A percentile compares a stretch with the other conserved stretches of the same genome.
These are phyloP conservation scores for Cenococcum geophilum DNA, from an alignment of 495 filamentous ascomycete species.

Conservation along the genomic window DNA sequence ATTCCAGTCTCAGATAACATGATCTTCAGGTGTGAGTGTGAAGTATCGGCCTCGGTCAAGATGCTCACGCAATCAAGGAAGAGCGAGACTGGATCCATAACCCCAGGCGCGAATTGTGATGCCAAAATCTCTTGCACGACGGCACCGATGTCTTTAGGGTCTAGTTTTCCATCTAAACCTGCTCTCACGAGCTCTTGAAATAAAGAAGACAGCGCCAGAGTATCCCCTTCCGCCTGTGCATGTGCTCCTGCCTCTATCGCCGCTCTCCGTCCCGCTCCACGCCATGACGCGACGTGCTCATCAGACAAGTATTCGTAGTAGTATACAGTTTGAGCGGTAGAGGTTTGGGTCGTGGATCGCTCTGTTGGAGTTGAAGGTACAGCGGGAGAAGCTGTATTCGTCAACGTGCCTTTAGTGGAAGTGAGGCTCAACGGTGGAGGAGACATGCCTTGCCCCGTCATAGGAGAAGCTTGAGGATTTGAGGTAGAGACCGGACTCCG, in stretches of 20 bases:
- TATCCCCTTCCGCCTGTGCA: slow-evolving; percentile 59
- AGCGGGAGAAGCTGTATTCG: neutral
- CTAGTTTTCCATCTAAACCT: slow-evolving; percentile 60
- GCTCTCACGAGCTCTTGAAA: slow-evolving; percentile 81
- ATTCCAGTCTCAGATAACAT: slow-evolving; percentile 68
- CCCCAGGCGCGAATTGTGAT: slow-evolving; percentile 44
- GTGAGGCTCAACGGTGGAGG: slow-evolving; percentile 7
- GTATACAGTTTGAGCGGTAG: slow-evolving; percentile 39
- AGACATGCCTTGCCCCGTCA: slow-evolving; percentile 10
- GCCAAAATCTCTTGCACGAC: slow-evolving; percentile 70
- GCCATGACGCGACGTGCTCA: slow-evolving; percentile 47
- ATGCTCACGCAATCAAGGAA: slow-evolving; percentile 56
- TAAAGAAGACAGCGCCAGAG: slow-evolving; percentile 57
- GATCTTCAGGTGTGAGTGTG: slow-evolving; percentile 41
- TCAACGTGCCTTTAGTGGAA: neutral
- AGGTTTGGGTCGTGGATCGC: slow-evolving; percentile 30
- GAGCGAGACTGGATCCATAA: slow-evolving; percentile 46
- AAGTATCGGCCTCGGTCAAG: slow-evolving; percentile 58
- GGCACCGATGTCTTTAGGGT: slow-evolving; percentile 60
- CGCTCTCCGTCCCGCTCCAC: slow-evolving; percentile 41
- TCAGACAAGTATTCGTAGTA: slow-evolving; percentile 55
- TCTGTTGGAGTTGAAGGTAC: neutral
- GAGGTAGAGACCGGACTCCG: slow-evolving; percentile 13
- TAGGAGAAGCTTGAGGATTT: slow-evolving; percentile 12
- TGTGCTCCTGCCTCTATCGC: slow-evolving; percentile 46